These are phyloP conservation scores for Penicillium frequentans DNA, from an alignment of 2,329 filamentous ascomycete species.

Conservation along the genomic window DNA sequence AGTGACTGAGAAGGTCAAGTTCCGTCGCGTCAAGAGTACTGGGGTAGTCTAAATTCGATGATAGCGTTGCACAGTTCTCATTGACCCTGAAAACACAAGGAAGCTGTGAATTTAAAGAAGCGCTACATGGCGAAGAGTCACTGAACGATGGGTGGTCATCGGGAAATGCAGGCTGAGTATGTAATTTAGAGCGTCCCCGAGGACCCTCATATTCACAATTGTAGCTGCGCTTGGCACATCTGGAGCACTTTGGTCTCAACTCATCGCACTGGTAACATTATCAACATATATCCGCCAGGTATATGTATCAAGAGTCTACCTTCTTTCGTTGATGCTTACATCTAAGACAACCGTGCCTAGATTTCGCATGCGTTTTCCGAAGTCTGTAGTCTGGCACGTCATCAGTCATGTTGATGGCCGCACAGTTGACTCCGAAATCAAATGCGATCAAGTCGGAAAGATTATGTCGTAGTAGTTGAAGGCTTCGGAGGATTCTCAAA, in stretches of 20 bases:
- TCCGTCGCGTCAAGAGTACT: slow-evolving; percentile 26
- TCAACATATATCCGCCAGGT: slow-evolving; percentile 7
- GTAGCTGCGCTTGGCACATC: slow-evolving; percentile 28
- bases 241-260: slow-evolving; percentile 31
- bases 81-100: not conserved
- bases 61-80: not conserved
- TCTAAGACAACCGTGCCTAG: slow-evolving; percentile 34
- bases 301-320: slow-evolving; percentile 18
- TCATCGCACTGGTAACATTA: slow-evolving; percentile 35
- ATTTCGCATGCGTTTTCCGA: slow-evolving; percentile 33
- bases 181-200: too few species aligned
- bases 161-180: slow-evolving; percentile 12
- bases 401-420: too few species aligned
- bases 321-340: slow-evolving; percentile 40
- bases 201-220: too few species aligned
- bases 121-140: too few species aligned
- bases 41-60: not conserved
- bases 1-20: slow-evolving; percentile 43
- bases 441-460: too few species aligned
- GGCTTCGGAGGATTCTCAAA: too few species aligned
- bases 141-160: too few species aligned
- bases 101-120: slow-evolving; percentile 22
- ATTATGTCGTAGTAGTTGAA: too few species aligned
- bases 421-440: too few species aligned
- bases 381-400: slow-evolving; percentile 10